Percentiles rank a stretch among this genome's conserved stretches.
Evolutionary conservation across 106 monocot genomes (phyloP).

Genomic region (Dioscorea zingiberensis): DNA sequence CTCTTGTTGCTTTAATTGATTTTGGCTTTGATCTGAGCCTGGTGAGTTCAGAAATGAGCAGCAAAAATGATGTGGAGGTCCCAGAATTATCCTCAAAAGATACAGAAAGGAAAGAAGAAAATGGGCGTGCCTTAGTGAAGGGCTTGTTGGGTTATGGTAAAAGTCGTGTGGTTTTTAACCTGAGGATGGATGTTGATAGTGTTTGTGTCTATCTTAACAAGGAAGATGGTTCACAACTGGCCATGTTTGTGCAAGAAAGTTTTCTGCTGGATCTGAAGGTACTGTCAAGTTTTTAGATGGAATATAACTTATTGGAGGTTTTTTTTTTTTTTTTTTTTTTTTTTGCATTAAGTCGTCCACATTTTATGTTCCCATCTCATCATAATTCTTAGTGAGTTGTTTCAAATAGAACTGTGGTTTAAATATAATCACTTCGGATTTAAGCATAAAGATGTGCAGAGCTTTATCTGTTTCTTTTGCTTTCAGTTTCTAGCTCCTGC

Average conservation of each 20-base stretch:
- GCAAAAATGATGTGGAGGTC: conserved; percentile 14
- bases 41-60: conserved; percentile 29
- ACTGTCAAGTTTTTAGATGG: neutral
- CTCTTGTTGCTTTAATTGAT: conserved; percentile 81
- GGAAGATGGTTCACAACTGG: conserved; percentile 89
- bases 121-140: conserved; percentile 45
- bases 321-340: too few species aligned
- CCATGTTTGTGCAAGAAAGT: conserved; percentile 90
- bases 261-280: conserved; percentile 94
- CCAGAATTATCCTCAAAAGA: conserved; percentile 4
- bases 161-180: conserved; percentile 65
- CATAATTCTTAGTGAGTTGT: too few species aligned
- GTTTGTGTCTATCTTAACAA: conserved; percentile 85
- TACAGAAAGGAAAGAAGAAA: conserved; percentile 47
- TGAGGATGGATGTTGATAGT: conserved; percentile 84
- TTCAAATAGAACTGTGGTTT: too few species aligned
- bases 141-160: conserved; percentile 92
- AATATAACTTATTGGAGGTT: too few species aligned
- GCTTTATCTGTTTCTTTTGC: too few species aligned
- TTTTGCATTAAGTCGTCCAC: too few species aligned
- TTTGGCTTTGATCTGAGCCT: conserved; percentile 68
- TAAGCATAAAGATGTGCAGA: too few species aligned
- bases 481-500: too few species aligned
- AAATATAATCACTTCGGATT: too few species aligned
- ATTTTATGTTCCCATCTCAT: too few species aligned